Evolutionary conservation across 352 stramenopile species (phyloP), one percentile per base, ranked within the genome.

Genomic region (Phytophthora kernoviae): DNA sequence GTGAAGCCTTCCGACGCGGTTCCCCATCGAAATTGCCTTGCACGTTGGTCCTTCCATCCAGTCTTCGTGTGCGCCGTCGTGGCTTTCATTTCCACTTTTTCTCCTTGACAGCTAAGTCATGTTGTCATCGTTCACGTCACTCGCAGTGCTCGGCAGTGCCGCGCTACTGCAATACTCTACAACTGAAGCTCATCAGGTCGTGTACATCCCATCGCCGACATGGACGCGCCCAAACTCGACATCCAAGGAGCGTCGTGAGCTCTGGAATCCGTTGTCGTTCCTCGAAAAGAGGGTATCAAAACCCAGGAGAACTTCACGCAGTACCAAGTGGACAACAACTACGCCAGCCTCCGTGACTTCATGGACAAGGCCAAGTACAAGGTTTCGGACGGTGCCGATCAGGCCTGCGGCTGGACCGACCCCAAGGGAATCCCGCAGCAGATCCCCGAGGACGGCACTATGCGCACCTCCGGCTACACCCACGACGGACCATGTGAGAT

Each of bases 381-480:
- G 39, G 58, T 75, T 4, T 42, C 63, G 32, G 49, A 59, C 15
- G 60, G 55, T 34, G 68, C 68, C 8, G 58, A 77, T 26, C 70
- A 77, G 10, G 50, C 70, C 20, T 80, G 71, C 17, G 71, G 71
- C 6, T 68, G 63, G 57, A 73, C 52, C 11, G 59, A 68, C 36
- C 43, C 54, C 0, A 52, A 66, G 33, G 71, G 71, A 8, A 63
- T 51, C 20, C 55, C 56, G 14, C 71, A 83, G 43, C 53, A 73
- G 33, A 81, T 81, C 46, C 68, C 61, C 4, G 49, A 42, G 12
- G 65, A 70, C 40, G 42, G 48, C 15, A 69, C 61, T 15, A 65
- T 80, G 55, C 70, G 67, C 18, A 76, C 70, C 12, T 75, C 71
- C 10, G 76, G 76, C 5, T 83, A 83, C 62, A 81, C 52, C 5